Conservation (phyloP, 2,329 filamentous ascomycete species). For the Ascochyta koolunga region DNA sequence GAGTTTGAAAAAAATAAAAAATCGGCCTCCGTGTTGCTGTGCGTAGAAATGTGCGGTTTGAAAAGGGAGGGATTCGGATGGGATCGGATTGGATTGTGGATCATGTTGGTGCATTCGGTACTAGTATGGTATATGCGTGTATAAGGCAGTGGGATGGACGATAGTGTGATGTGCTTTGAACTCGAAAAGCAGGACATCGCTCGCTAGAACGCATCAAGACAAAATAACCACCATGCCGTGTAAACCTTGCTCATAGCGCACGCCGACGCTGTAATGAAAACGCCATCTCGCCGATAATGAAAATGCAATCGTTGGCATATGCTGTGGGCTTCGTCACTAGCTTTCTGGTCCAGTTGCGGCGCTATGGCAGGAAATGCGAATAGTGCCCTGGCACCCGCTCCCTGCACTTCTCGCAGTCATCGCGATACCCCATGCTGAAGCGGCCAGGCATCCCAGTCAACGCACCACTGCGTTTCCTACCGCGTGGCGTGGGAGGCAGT, state of each 20-base stretch:
- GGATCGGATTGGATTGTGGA: too few relatives aligned
- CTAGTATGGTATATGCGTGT: too few relatives aligned
- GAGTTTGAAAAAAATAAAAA: too few relatives aligned
- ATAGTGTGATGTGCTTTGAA: too few relatives aligned
- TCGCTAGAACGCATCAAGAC: neutral
- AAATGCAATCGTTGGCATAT: neutral
- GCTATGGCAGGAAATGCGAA: conserved; percentile 51
- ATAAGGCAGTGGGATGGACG: too few relatives aligned
- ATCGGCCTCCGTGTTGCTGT: too few relatives aligned
- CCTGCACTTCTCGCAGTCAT: conserved; percentile 58
- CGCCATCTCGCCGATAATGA: neutral
- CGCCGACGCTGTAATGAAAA: neutral
- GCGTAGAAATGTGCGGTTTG: too few relatives aligned
- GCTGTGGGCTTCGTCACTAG: neutral
- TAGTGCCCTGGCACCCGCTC: conserved; percentile 57
- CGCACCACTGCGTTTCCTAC: conserved; percentile 48
- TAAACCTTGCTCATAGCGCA: neutral
- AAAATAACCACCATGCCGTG: neutral
- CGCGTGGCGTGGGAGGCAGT: conserved; percentile 33
- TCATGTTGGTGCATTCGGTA: too few relatives aligned
- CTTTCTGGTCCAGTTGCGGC: neutral
- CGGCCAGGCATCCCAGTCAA: conserved; percentile 43
- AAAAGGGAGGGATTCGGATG: too few relatives aligned
- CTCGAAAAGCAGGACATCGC: neutral
- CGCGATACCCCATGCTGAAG: conserved; percentile 56